Base-by-base conservation (phyloP, 1,284 basidiomycete species). In the Naganishia liquefaciens region DNA sequence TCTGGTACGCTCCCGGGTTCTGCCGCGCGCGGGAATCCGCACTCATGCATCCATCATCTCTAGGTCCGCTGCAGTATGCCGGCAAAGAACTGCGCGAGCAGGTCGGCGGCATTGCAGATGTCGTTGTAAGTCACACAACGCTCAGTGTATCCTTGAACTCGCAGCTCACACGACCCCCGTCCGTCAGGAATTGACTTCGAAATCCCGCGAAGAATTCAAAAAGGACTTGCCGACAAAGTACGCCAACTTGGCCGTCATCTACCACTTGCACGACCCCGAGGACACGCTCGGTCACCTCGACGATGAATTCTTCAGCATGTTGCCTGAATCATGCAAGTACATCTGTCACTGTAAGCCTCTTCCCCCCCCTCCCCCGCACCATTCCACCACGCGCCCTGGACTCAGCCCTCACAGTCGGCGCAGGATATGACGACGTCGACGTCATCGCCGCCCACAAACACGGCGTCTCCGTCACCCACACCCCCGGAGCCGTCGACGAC, bases 401-500 rank as follows among this genome's bases (percentile, higher is more conserved):
- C 52, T 53, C n/a, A 53, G 19, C 19, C 37, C 3, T 7, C 25
- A 10, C 23, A 57, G 54, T 49, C 44, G 92, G 92, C n/a, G 91
- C 92, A 0, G 92, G 93, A 3, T 94, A 94, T 74, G 90, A 92
- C 76, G 86, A 88, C 70, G 88, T 94, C 70, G 88, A 93, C 74
- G 84, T 93, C 5, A 76, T 78, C 2, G 88, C 88, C 4, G 88
- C 87, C 76, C 88, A 86, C 71, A 84, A 83, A 17, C 84, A 84
- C 76, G 90, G 89, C 13, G 92, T 95, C 71, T 81, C 80, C 61
- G 86, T 95, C n/a, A 91, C 90, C 17, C 92, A 96, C 75, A 95
- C 93, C 0, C 93, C 93, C 2, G 87, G 87, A 19, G 91, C 91
- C 3, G 93, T 95, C 55, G 90, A 96, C 79, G 90, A 93, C 69